Evolutionary conservation across 2,329 filamentous ascomycete species (phyloP).

Genomic region (Coleophoma eucalyptorum): DNA sequence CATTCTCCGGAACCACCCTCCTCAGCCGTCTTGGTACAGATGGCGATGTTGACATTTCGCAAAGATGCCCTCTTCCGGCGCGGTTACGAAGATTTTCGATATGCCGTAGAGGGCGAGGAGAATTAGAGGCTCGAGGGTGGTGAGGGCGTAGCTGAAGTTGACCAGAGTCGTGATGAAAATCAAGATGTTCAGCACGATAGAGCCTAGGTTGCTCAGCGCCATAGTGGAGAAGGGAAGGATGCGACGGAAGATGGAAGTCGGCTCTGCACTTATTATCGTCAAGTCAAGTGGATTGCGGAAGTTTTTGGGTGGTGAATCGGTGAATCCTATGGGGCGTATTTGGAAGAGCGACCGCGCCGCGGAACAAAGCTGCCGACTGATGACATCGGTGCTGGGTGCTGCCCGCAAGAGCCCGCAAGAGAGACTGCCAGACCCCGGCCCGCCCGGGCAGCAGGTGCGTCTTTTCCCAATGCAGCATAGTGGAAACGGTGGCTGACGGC

Average conservation of each 20-base stretch:
- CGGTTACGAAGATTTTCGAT: conserved; percentile 41
- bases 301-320: neutral
- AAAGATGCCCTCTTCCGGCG: conserved; percentile 41
- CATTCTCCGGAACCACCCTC: conserved; percentile 12
- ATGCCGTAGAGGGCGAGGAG: conserved; percentile 44
- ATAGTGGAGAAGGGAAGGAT: conserved; percentile 26
- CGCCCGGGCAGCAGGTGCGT: too few relatives aligned
- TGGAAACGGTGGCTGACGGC: too few relatives aligned
- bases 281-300: neutral
- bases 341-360: too few relatives aligned
- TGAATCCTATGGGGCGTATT: neutral
- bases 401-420: too few relatives aligned
- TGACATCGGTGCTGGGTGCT: neutral
- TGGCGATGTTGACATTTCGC: conserved; percentile 27
- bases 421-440: too few relatives aligned
- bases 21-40: conserved; percentile 23
- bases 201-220: conserved; percentile 48
- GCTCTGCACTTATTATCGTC: neutral
- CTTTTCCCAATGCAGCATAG: too few relatives aligned
- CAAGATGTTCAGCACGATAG: conserved; percentile 46
- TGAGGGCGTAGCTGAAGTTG: conserved; percentile 48
- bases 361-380: neutral
- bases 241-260: neutral
- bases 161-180: conserved; percentile 51
- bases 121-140: conserved; percentile 42